Evolutionary conservation across 1,284 basidiomycete genomes (phyloP), one percentile per base, ranked within the genome.

Genomic region (Nidula niveotomentosa): DNA sequence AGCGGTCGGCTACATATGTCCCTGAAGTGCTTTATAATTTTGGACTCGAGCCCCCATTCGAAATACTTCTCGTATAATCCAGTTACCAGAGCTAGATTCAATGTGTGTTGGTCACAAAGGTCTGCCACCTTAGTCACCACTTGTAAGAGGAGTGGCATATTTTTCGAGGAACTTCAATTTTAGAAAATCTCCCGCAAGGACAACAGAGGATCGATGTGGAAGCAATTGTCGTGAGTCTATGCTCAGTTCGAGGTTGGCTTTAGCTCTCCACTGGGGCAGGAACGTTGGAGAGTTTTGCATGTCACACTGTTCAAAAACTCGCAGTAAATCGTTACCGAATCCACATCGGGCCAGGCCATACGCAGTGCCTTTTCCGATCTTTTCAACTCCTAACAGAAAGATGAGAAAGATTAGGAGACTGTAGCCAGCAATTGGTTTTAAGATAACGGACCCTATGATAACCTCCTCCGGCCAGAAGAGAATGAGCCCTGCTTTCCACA

Each of bases 391-490:
- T 7, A 76, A 23, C 23, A 23, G 23, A 23, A 23, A 23, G 23
- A 23, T 23, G 23, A 23, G 23, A 3, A 23, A 23, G 23, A 23
- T 23, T 2, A 23, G 23, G 23, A 23, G 23, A 23, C 23, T 3
- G 23, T n/a, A n/a, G 23, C 23, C 23, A 23, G 23, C 23, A 2
- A 23, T 23, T 23, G 23, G 23, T 23, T 23, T 2, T 23, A 23
- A 23, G 23, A 23, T 23, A 23, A 23, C 23, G 23, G 23, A 23
- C 86, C 35, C 83, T 81, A 52, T 90, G 83, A 64, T 98, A 99
- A 70, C 98, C 96, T 0, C 95, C 96, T 0, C 96, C 96, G 8
- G 86, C 84, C 60, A 96, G 78, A 96, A 86, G 30, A 98, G 81
- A 45, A 98, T 88, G 64, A 96, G 78, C 0, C 90, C 94, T 35